Conservation (phyloP, 345 rosid species). For the Cardamine chenopodiifolia region DNA sequence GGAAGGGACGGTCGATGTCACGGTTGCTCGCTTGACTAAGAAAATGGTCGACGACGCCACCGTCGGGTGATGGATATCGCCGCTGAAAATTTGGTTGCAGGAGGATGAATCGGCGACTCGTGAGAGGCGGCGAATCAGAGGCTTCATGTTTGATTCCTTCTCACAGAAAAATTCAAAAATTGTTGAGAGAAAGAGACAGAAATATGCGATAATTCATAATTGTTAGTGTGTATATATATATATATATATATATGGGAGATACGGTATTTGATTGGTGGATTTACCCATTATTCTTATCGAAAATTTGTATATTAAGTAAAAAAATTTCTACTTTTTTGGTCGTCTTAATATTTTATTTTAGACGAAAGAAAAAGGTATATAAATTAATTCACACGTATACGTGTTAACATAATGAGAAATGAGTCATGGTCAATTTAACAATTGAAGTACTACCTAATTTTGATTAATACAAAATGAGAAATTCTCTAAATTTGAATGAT, state of each 20-base stretch:
- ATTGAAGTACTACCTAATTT: conserved; percentile 1
- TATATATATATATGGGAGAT: background rate
- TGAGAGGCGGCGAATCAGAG: conserved; percentile 72
- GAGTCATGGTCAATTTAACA: conserved; percentile 10
- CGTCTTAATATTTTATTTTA: background rate
- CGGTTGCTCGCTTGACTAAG: conserved; percentile 32
- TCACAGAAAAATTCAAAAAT: background rate
- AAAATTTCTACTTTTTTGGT: background rate
- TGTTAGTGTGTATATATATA: background rate
- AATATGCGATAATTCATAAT: background rate
- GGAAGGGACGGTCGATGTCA: conserved; percentile 51
- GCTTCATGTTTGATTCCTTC: conserved; percentile 58
- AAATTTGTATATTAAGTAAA: background rate
- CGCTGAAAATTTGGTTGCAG: conserved; percentile 40
- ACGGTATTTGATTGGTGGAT: background rate
- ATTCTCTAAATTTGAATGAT: background rate
- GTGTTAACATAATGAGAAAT: background rate
- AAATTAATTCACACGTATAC: background rate
- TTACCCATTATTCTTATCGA: background rate
- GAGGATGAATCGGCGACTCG: conserved; percentile 77
- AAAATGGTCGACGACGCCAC: background rate
- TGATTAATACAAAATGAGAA: background rate
- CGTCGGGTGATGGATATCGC: conserved; percentile 24
- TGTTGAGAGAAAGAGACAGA: background rate
- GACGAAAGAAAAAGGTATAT: background rate